Evolutionary conservation across 495 filamentous ascomycete species (phyloP).

Genomic region (Darksidea phi): DNA sequence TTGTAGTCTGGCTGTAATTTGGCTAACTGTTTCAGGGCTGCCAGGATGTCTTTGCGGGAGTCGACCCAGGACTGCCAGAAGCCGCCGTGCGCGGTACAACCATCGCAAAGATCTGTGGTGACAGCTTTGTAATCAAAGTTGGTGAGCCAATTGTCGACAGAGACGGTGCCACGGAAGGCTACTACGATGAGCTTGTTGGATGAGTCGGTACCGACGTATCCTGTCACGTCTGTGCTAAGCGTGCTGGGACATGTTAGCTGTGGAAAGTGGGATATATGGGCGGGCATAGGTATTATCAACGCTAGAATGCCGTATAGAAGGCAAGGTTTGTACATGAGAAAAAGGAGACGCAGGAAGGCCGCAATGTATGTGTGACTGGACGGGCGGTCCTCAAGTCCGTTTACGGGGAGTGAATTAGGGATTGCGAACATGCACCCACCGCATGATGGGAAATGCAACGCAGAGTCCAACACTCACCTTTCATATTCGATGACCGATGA

Average conservation of each 20-base stretch:
- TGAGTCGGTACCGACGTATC: slow-evolving; percentile 66
- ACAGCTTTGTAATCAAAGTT: slow-evolving; percentile 52
- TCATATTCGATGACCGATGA: slow-evolving; percentile 59
- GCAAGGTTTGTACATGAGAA: too few species aligned
- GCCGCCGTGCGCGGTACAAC: slow-evolving; percentile 56
- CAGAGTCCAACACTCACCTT: slow-evolving; percentile 50
- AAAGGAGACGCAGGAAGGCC: too few species aligned
- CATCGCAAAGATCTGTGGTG: slow-evolving; percentile 49
- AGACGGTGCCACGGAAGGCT: slow-evolving; percentile 65
- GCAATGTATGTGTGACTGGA: too few species aligned
- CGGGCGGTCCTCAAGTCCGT: too few species aligned
- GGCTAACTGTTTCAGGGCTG: slow-evolving; percentile 44
- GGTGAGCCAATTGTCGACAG: slow-evolving; percentile 65
- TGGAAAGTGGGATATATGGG: not conserved
- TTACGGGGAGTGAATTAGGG: too few species aligned
- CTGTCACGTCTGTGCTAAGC: slow-evolving; percentile 59
- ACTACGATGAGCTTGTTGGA: slow-evolving; percentile 63
- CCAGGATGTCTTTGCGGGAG: slow-evolving; percentile 46
- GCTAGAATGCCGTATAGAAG: too few species aligned
- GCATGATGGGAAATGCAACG: too few species aligned
- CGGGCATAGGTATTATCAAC: too few species aligned
- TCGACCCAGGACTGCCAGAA: slow-evolving; percentile 58
- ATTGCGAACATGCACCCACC: too few species aligned
- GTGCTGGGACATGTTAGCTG: slow-evolving; percentile 42
- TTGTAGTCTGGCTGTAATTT: slow-evolving; percentile 51